Base-by-base conservation (phyloP, 2,329 filamentous ascomycete species). In the Verruconis gallopava region DNA sequence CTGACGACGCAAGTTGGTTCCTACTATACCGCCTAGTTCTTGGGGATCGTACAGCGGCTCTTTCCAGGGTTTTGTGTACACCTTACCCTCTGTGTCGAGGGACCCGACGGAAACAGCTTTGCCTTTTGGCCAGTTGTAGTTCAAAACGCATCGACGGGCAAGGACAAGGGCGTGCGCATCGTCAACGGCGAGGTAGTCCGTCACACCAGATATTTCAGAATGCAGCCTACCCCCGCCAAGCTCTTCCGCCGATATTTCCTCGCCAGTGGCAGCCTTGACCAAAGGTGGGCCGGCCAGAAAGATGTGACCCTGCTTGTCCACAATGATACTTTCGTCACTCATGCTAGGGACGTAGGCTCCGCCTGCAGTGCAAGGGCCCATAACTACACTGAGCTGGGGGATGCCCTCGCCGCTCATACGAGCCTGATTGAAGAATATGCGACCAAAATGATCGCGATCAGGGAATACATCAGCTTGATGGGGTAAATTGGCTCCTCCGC, bases 401-500 rank as follows among this genome's bases (percentile, higher is more conserved):
- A 96, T 93, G 3, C 86, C 1, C 89, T 91, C 60, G 96, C 41
- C 37, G 36, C 42, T 44, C 42, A 44, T 94, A 54, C 85, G 73
- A 2, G 91, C 89, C 63, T 98, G 89, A 65, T 98, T 95, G 71
- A 82, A 98, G 69, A 98, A 98, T 58, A 96, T 94, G 50, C 89
- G 84, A 25, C 89, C 86, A 57, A 98, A 96, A 61, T 96, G 89
- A 42, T 95, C 85, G 49, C 79, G 73, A 60, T 96, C 89, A 1
- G 89, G 89, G 60, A 98, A 96, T 44, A 96, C 89, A 56, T 95
- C 85, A 28, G 88, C 81, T 64, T 98, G 89, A 55, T 95, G 83
- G 12, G 88, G 91, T 14, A 98, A 74, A 60, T 96, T 95, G 44
- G 88, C 91, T 49, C 89, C 89, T 37, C 91, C 89, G 4, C 86